Conservation (phyloP, 768 basidiomycete genomes). For the Tulasnella sp. region DNA sequence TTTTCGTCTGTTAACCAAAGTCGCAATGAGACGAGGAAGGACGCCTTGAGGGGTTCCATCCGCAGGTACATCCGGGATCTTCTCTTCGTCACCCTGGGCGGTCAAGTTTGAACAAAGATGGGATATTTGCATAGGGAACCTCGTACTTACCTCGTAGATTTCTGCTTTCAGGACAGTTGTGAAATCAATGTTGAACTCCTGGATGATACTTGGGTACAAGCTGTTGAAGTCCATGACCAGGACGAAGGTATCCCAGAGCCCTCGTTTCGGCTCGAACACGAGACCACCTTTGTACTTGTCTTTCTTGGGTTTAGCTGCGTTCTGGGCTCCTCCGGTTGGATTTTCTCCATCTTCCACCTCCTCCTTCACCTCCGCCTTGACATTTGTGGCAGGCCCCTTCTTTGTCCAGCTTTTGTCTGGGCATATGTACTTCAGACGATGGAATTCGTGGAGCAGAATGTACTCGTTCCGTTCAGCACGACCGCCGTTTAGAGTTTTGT, state of each 20-base stretch:
- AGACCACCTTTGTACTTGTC: conserved; percentile 99
- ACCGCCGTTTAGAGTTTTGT: conserved; percentile 92
- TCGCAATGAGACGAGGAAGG: conserved; percentile 95
- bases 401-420: conserved; percentile 90
- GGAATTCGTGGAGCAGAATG: conserved; percentile 96
- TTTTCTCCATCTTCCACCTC: conserved; percentile 49
- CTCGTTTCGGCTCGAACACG: conserved; percentile 92
- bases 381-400: conserved; percentile 41
- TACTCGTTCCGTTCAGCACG: conserved; percentile 99
- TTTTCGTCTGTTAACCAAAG: conserved; percentile 79
- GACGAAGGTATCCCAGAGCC: conserved; percentile 93
- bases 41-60: conserved; percentile 71
- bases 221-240: conserved; percentile 99
- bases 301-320: conserved; percentile 53
- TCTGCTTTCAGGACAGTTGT: conserved; percentile 80
- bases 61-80: conserved; percentile 80
- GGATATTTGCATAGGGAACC: neutral
- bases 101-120: conserved; percentile 26
- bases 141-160: conserved; percentile 32
- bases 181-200: conserved; percentile 99
- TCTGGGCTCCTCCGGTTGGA: conserved; percentile 35
- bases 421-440: conserved; percentile 88
- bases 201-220: conserved; percentile 97
- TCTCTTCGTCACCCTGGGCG: conserved; percentile 59
- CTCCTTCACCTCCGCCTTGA: conserved; percentile 33